Evolutionary conservation across 2,329 filamentous ascomycete species (phyloP), one percentile per base, ranked within the genome.

Genomic region (Stylonectria norvegica): DNA sequence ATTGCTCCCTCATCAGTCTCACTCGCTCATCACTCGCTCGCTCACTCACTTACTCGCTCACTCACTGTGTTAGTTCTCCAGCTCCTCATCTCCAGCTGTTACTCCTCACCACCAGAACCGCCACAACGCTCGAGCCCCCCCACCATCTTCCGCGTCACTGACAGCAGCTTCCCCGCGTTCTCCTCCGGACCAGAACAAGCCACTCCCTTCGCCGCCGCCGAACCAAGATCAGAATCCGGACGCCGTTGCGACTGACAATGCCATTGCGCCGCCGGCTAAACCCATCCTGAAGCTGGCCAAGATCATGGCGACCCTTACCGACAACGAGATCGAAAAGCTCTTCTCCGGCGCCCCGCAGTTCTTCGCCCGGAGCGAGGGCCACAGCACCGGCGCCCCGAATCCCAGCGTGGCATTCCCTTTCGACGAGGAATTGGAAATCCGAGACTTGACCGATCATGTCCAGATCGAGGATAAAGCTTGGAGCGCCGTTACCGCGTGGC

Each of bases 301-400:
- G 59, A 81, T 79, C 64, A 82, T 82, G 72, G 69, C 77, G 31
- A 73, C 73, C 34, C 67, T 85, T 43, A 73, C 65, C 52, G 72
- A 78, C 32, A 66, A 70, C 28, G 79, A 85, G 50, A 67, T 87
- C 36, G 79, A 83, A 64, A 79, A 80, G 61, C 73, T 87, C 55
- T 88, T 87, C 68, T 85, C 83, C 18, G 83, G 84, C n/a, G 84
- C 84, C 30, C 84, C 84, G 48, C 82, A 86, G 59, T 87, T 83
- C 67, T 81, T 80, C 60, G 74, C 78, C 50, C 73, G 77, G 37
- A 75, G 72, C 42, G 74, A 79, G 52, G 75, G 76, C 27, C 76
- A 81, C 59, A 76, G 71, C 58, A 74, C 72, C 43, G 78, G 73
- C 36, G 76, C 79, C 25, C 76, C 77, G 16, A 74, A 79, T 52